Percentiles rank a stretch among this genome's conserved stretches.
Evolutionary conservation across 345 rosid species (phyloP).

Genomic region (Combretum micranthum): DNA sequence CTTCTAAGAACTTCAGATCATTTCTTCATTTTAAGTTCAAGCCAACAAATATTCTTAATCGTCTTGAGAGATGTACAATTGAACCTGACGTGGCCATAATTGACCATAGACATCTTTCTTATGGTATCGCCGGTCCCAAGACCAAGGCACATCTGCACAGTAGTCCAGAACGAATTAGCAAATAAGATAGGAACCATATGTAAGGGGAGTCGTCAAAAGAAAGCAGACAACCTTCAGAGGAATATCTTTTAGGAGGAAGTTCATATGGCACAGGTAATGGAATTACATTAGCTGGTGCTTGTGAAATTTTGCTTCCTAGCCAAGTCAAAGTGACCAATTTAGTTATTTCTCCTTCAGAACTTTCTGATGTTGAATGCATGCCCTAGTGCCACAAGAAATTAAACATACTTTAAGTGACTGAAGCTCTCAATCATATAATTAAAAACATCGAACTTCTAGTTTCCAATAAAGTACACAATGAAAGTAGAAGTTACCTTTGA

Average conservation of each 20-base stretch:
- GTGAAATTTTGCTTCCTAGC: slow-evolving; percentile 32
- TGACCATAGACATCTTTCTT: slow-evolving; percentile 81
- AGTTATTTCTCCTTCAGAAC: slow-evolving; percentile 22
- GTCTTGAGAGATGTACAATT: slow-evolving; percentile 24
- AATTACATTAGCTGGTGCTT: slow-evolving; percentile 36
- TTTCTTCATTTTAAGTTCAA: too few species aligned
- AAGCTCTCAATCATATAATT: background rate
- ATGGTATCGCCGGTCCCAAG: slow-evolving; percentile 73
- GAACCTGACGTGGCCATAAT: slow-evolving; percentile 60
- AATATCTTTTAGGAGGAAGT: slow-evolving; percentile 69
- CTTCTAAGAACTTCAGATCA: too few species aligned
- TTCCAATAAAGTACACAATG: background rate
- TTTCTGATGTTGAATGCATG: slow-evolving; percentile 9
- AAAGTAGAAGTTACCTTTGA: slow-evolving; percentile 24
- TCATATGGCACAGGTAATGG: slow-evolving; percentile 71
- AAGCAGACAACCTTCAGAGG: slow-evolving; percentile 48
- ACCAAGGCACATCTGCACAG: slow-evolving; percentile 82
- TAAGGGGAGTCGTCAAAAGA: background rate
- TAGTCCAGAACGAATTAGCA: background rate
- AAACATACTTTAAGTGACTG: background rate
- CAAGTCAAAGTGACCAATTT: slow-evolving; percentile 61
- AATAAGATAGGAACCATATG: background rate
- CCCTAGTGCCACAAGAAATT: slow-evolving; percentile 12
- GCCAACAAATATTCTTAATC: slow-evolving; percentile 2
- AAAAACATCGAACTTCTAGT: background rate